Evolutionary conservation across 1,284 basidiomycete genomes (phyloP), one percentile per base, ranked within the genome.

Genomic region (Leccinum griseonigrum): DNA sequence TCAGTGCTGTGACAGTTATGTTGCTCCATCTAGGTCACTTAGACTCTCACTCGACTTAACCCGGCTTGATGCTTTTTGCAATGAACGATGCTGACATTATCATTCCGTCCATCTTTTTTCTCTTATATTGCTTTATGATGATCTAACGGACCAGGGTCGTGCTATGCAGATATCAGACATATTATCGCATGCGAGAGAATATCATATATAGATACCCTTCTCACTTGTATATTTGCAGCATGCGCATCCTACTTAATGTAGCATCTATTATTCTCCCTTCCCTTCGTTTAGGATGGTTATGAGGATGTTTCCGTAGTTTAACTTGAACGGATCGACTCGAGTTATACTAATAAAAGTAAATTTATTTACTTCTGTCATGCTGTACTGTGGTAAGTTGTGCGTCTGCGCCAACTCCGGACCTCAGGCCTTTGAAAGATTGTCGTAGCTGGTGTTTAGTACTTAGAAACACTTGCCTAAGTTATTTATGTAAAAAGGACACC

Each of bases 1-100:
- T 57, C 56, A 57, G 13, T 40, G 32, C 32, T 60, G 3, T 65
- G 54, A 55, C 32, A 13, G 26, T 29, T 28, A 28, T 22, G 43
- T 7, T 46, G 10, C 18, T 46, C 18, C 18, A 22, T 46, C 18
- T 46, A 46, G 43, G 18, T 18, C 10, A 13, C 10, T 22, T 11
- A 22, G 18, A 18, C 4, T 10, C 9, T 22, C 10, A 22, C 18
- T 13, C 18, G 11, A 48, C 6, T 22, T 5, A 11, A 40, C 16
- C 38, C 38, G 38, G 9, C 38, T 40, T 43, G 40, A 48, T 22
- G 40, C 9, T 48, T 48, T 13, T 48, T 48, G 18, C 7, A 48
- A 48, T 3, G 43, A 48, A 22, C 18, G 2, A 11, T 22, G 18
- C 43, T 22, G 43, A 48, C 43, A 48, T 48, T 48, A 11, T 48